phyloP scores from a whole-genome alignment of 1,139 yeast genomes.

The Kazachstania sp. region DNA sequence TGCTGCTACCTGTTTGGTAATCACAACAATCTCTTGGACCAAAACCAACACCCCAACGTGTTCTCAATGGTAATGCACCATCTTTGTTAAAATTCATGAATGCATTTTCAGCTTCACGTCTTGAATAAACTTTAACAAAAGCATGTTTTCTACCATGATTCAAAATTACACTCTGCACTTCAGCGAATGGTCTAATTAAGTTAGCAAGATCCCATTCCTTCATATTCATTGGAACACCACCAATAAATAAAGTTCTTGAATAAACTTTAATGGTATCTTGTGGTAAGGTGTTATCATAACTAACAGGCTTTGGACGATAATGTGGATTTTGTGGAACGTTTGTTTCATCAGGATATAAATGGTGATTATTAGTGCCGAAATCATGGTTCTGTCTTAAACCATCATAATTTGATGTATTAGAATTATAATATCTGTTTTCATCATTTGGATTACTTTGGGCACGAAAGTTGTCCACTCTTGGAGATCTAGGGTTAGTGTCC shows the following conservation, averaged over 20 bases:
- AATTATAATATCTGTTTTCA: background rate
- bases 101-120: constrained; percentile 84
- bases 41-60: constrained; percentile 98
- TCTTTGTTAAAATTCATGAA: constrained; percentile 46
- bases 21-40: constrained; percentile 98
- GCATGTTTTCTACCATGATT: constrained; percentile 91
- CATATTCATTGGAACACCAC: constrained; percentile 85
- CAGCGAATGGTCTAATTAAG: constrained; percentile 80
- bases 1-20: constrained; percentile 81
- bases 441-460: background rate
- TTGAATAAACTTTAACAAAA: constrained; percentile 90
- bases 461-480: constrained; percentile 11
- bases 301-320: constrained; percentile 61
- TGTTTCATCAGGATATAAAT: constrained; percentile 42
- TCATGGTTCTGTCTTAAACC: constrained; percentile 7
- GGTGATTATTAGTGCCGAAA: constrained; percentile 27
- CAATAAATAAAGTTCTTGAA: constrained; percentile 85
- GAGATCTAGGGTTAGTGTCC: constrained; percentile 33
- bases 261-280: constrained; percentile 74
- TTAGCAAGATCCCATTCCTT: constrained; percentile 61
- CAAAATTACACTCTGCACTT: constrained; percentile 82
- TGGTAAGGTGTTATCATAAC: constrained; percentile 64
- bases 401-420: constrained; percentile 7
- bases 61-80: constrained; percentile 57
- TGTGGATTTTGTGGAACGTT: constrained; percentile 65